These are phyloP conservation scores for Mimosa bimucronata DNA, from an alignment of 306 rosid genomes.

Conservation along the genomic window DNA sequence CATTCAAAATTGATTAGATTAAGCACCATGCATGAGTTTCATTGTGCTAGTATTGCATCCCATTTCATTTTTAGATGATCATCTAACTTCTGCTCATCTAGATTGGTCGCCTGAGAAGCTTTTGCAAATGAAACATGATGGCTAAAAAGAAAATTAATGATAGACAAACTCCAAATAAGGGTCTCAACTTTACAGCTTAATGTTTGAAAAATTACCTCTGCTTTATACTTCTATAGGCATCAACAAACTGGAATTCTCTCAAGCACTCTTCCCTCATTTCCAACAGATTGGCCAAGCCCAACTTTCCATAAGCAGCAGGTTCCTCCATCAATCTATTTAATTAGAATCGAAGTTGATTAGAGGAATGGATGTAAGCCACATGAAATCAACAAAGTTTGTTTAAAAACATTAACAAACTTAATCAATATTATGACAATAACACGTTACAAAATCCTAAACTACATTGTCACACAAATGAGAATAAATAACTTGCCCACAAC, in stretches of 20 bases:
- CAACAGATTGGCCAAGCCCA: conserved; percentile 91
- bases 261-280: conserved; percentile 99
- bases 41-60: neutral
- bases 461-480: neutral
- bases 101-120: conserved; percentile 16
- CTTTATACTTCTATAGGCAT: conserved; percentile 92
- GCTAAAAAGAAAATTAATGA: conserved; percentile 14
- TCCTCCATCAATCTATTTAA: conserved; percentile 91
- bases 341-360: conserved; percentile 31
- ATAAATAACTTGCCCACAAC: neutral
- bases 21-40: conserved; percentile 6
- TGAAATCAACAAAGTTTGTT: conserved; percentile 14
- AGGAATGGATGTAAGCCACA: conserved; percentile 10
- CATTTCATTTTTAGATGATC: conserved; percentile 9
- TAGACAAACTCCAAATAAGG: neutral
- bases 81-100: conserved; percentile 10
- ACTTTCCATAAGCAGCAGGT: conserved; percentile 95
- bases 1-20: neutral
- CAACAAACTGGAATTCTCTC: conserved; percentile 97
- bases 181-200: neutral
- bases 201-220: conserved; percentile 63
- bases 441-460: neutral
- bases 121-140: conserved; percentile 22
- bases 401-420: neutral
- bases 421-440: conserved; percentile 26